These are phyloP conservation scores for Hyaloscypha bicolor DNA, from an alignment of 495 filamentous ascomycete species.

Conservation along the genomic window DNA sequence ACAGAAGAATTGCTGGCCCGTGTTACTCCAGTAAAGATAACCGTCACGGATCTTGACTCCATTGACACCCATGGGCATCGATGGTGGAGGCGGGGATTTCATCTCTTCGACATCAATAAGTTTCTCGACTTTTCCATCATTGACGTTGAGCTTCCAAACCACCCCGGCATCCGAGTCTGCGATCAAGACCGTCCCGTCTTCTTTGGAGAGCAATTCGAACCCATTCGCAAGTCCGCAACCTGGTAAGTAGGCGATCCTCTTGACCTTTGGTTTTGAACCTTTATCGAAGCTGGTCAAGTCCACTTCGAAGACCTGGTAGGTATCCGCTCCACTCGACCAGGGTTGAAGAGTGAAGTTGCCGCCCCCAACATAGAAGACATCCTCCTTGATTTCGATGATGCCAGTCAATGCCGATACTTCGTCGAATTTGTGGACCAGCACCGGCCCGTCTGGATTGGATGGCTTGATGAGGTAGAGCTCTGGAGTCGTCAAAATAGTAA, in stretches of 20 bases:
- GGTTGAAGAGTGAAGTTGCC: slow-evolving; percentile 35
- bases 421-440: slow-evolving; percentile 43
- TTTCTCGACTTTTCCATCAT: slow-evolving; percentile 29
- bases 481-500: slow-evolving; percentile 39
- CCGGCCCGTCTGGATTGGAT: slow-evolving; percentile 25
- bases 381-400: slow-evolving; percentile 41
- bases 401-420: slow-evolving; percentile 38
- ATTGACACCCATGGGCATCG: slow-evolving; percentile 36
- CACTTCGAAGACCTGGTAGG: slow-evolving; percentile 39
- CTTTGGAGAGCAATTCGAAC: slow-evolving; percentile 29
- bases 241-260: slow-evolving; percentile 36
- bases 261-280: slow-evolving; percentile 20
- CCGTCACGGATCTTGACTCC: slow-evolving; percentile 36
- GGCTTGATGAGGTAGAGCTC: slow-evolving; percentile 36
- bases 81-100: not conserved
- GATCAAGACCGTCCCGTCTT: slow-evolving; percentile 31
- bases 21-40: slow-evolving; percentile 44
- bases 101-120: slow-evolving; percentile 30
- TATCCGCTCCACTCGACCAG: slow-evolving; percentile 35
- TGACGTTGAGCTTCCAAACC: slow-evolving; percentile 37
- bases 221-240: slow-evolving; percentile 45
- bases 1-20: slow-evolving; percentile 31
- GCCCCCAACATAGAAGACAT: slow-evolving; percentile 43
- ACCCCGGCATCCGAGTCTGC: slow-evolving; percentile 43
- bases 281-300: slow-evolving; percentile 25